phyloP scores from a whole-genome alignment of 23 red algal genomes.

The Rhodosorus marinus region DNA sequence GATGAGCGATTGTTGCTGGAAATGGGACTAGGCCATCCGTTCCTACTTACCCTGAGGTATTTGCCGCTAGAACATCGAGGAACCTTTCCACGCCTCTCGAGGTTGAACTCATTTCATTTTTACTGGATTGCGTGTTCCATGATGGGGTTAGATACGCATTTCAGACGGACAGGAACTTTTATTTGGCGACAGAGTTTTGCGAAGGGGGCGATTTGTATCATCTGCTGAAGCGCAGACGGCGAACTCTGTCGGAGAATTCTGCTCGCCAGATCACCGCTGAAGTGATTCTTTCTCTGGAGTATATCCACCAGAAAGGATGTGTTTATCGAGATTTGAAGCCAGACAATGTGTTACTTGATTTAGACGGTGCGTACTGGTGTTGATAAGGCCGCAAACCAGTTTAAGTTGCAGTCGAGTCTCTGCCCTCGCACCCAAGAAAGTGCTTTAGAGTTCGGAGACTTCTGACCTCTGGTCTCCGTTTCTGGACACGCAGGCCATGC shows the following conservation, averaged over 20 bases:
- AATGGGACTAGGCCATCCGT: too few relatives aligned
- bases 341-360: conserved; percentile 55
- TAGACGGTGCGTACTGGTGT: too few relatives aligned
- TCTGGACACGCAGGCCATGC: neutral
- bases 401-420: conserved; percentile 22
- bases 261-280: conserved; percentile 36
- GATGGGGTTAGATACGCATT: too few relatives aligned
- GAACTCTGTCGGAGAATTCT: conserved; percentile 14
- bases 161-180: too few relatives aligned
- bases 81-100: too few relatives aligned
- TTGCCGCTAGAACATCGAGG: too few relatives aligned
- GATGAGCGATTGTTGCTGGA: too few relatives aligned
- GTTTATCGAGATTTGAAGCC: conserved; percentile 48
- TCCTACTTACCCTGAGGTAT: too few relatives aligned
- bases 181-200: conserved; percentile 37
- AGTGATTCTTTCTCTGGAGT: conserved; percentile 39
- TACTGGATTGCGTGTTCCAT: too few relatives aligned
- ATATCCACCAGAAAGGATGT: conserved; percentile 44
- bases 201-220: conserved; percentile 47
- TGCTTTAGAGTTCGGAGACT: conserved; percentile 16
- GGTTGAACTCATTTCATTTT: too few relatives aligned
- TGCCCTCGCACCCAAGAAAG: conserved; percentile 19
- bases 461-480: neutral
- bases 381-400: too few relatives aligned
- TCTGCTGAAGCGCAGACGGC: conserved; percentile 21